Base-by-base conservation (phyloP, 495 filamentous ascomycete genomes). In the Daldinia childiae region DNA sequence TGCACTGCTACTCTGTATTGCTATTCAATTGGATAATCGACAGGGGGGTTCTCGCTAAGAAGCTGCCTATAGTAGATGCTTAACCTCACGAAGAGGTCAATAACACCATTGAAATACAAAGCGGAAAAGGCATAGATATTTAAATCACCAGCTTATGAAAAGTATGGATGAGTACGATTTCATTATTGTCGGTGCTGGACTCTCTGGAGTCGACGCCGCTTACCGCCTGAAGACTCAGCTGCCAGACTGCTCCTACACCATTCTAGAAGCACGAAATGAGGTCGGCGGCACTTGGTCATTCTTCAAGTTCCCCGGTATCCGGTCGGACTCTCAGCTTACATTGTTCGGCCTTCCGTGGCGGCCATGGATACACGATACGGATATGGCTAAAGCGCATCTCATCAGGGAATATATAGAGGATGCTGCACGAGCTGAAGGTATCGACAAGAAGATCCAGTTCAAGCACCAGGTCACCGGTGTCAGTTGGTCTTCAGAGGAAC, bases 201-300 rank as follows among this genome's bases (percentile, higher is more conserved):
- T 94, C 66, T 90, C 88, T 51, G 92, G 91, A 62, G 87, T 94
- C 81, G 92, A 94, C 74, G 83, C 90, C 39, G 91, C 83, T 12
- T 93, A 93, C 72, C 87, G 90, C 4, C 68, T 94, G 1, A 89
- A 93, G 73, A 81, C 82, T 3, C 77, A 87, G 68, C 74, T 89
- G 4, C 89, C 91, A 0, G 71, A 85, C 34, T 80, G 81, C 64
- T 80, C 74, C 61, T 92, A 87, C 74, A 80, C 84, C 54, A 84
- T 93, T 62, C 81, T 93, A 30, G 91, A 93, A 76, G 81, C 84
- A 1, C 88, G 90, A 51, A 70, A 81, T 55, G 80, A 80, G 5
- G 79, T 92, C 4, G 91, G 91, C 14, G 91, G 91, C 1, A 93
- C 91, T 4, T 93, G 91, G 91, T 86, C 87, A 71, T 86, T 92